These are phyloP conservation scores for Epithele typhae DNA, from an alignment of 768 basidiomycete genomes.

Conservation along the genomic window DNA sequence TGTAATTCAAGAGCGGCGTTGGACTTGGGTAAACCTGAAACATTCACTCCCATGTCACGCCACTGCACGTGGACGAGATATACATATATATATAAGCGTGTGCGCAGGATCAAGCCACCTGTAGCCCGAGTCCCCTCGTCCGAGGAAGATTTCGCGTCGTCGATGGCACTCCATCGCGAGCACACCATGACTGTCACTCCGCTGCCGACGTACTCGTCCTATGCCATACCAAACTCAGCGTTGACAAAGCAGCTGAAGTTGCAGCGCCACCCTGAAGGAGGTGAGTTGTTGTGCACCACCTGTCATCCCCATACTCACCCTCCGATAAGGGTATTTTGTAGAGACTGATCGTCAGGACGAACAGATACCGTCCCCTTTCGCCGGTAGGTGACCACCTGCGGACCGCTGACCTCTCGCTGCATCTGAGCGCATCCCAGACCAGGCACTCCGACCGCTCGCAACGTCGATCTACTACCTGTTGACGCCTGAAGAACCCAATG, in stretches of 20 bases:
- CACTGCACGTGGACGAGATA: too few relatives aligned
- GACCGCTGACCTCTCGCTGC: not conserved
- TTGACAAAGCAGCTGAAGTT: slow-evolving; percentile 26
- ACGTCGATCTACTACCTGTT: slow-evolving; percentile 50
- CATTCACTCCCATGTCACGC: too few relatives aligned
- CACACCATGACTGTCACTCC: not conserved
- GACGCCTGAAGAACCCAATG: slow-evolving; percentile 34
- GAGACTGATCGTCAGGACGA: slow-evolving; percentile 32
- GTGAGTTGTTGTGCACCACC: slow-evolving; percentile 8
- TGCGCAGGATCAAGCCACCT: too few relatives aligned
- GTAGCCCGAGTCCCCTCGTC: too few relatives aligned
- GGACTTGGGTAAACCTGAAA: too few relatives aligned
- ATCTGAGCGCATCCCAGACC: slow-evolving; percentile 16
- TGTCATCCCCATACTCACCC: not conserved
- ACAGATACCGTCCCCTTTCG: slow-evolving; percentile 29
- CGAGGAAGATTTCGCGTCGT: not conserved
- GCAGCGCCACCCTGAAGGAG: slow-evolving; percentile 26
- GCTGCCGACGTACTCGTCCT: slow-evolving; percentile 10
- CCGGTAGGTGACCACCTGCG: slow-evolving; percentile 21
- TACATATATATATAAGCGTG: too few relatives aligned
- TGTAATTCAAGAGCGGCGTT: too few relatives aligned
- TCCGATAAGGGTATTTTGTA: slow-evolving; percentile 28
- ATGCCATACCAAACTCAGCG: slow-evolving; percentile 24
- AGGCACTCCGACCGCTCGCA: slow-evolving; percentile 30
- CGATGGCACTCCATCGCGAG: not conserved